Evolutionary conservation across 2,329 filamentous ascomycete genomes (phyloP).

Genomic region (Epichloe festucae): DNA sequence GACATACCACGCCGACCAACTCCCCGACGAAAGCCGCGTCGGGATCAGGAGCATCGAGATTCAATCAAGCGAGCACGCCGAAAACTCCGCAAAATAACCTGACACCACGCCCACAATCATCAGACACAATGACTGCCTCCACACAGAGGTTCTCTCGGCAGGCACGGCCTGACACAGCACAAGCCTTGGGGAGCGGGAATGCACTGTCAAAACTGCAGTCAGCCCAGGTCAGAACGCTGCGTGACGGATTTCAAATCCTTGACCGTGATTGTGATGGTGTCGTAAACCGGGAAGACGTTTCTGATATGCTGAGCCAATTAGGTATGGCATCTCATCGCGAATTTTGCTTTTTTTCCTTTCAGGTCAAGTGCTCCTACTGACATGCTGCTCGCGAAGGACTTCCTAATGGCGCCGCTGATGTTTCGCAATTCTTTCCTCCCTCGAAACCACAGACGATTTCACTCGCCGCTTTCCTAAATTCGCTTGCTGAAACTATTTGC

Average conservation of each 20-base stretch:
- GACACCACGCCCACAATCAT: slow-evolving; percentile 22
- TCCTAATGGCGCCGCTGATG: slow-evolving; percentile 54
- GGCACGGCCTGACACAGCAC: slow-evolving; percentile 17
- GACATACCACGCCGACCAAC: slow-evolving; percentile 50
- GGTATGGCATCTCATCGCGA: slow-evolving; percentile 33
- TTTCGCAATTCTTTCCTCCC: slow-evolving; percentile 74
- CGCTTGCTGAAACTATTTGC: slow-evolving; percentile 60
- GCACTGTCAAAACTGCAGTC: slow-evolving; percentile 63
- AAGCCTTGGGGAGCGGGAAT: slow-evolving; percentile 32
- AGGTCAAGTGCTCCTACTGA: background rate
- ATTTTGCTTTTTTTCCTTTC: background rate
- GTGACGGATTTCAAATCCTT: slow-evolving; percentile 87
- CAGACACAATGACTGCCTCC: slow-evolving; percentile 23
- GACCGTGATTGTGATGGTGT: slow-evolving; percentile 79
- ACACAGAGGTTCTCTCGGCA: slow-evolving; percentile 21
- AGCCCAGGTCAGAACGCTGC: slow-evolving; percentile 71
- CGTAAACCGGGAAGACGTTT: slow-evolving; percentile 71
- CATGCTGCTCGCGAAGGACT: slow-evolving; percentile 40
- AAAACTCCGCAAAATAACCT: slow-evolving; percentile 24
- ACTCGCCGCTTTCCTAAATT: slow-evolving; percentile 75
- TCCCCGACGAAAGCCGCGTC: slow-evolving; percentile 40
- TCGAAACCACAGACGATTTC: slow-evolving; percentile 60
- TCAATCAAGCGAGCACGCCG: slow-evolving; percentile 29
- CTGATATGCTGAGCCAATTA: slow-evolving; percentile 75
- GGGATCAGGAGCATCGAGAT: slow-evolving; percentile 15